Conservation (phyloP, 2,329 filamentous ascomycete genomes). For the Clarireedia homoeocarpa region DNA sequence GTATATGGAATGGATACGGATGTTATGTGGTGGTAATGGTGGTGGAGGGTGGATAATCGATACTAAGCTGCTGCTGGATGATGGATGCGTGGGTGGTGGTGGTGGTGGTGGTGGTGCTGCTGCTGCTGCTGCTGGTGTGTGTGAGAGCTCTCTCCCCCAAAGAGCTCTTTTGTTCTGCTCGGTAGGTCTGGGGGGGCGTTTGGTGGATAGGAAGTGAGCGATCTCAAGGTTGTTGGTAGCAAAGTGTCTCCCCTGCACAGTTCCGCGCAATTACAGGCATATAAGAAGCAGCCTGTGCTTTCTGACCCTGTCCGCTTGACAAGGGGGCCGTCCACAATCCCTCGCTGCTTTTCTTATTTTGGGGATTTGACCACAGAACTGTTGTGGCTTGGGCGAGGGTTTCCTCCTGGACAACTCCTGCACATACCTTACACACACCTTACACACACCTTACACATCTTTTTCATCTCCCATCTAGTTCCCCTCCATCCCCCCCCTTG, state of each 20-base stretch:
- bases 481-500: too few species aligned
- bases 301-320: not conserved
- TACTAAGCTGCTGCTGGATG: too few species aligned
- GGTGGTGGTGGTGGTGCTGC: not conserved
- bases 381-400: constrained; percentile 13
- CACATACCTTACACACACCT: too few species aligned
- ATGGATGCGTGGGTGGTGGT: not conserved
- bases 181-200: not conserved
- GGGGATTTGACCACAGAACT: constrained; percentile 1
- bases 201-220: not conserved
- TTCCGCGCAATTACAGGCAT: not conserved
- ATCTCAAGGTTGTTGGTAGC: constrained; percentile 7
- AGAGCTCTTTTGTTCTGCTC: not conserved
- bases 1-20: too few species aligned
- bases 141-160: too few species aligned
- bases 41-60: too few species aligned
- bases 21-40: too few species aligned
- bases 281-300: constrained; percentile 3
- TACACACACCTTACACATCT: too few species aligned
- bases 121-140: too few species aligned
- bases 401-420: not conserved
- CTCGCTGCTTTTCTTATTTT: constrained; percentile 4
- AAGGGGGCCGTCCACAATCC: not conserved
- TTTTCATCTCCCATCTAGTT: too few species aligned
- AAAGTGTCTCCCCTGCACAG: not conserved